Evolutionary conservation across 345 rosid species (phyloP).

Genomic region (Rhodamnia argentea): DNA sequence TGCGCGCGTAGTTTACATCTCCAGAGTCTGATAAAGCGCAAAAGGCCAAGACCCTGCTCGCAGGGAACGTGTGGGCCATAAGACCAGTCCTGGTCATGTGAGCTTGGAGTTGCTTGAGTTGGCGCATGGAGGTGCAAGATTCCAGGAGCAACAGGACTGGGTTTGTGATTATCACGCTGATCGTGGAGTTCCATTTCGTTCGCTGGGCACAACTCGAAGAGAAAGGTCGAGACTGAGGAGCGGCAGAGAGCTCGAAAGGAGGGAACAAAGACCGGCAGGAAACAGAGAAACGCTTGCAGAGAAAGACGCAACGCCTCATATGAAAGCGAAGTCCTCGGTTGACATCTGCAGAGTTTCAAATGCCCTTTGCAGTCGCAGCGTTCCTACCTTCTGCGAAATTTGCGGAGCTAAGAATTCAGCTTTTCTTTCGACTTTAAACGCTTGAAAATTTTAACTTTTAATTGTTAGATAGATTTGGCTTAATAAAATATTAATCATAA

Average conservation of each 20-base stretch:
- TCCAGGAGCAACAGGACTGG: slow-evolving; percentile 24
- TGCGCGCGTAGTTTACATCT: slow-evolving; percentile 17
- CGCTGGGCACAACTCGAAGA: not conserved
- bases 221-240: not conserved
- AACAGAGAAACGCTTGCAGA: not conserved
- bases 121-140: slow-evolving; percentile 24
- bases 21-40: slow-evolving; percentile 23
- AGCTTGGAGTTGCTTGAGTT: slow-evolving; percentile 30
- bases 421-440: not conserved
- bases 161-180: slow-evolving; percentile 18
- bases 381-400: not conserved
- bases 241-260: not conserved
- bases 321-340: not conserved
- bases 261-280: not conserved
- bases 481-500: not conserved
- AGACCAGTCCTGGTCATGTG: slow-evolving; percentile 27
- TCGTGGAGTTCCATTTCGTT: slow-evolving; percentile 25
- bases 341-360: not conserved
- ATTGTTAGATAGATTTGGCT: not conserved
- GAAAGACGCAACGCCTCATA: not conserved
- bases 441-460: not conserved
- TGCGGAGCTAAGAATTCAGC: not conserved
- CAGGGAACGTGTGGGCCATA: slow-evolving; percentile 28
- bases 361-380: not conserved
- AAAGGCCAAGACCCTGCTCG: slow-evolving; percentile 28